Percentiles rank a stretch among this genome's conserved stretches.
Evolutionary conservation across 306 rosid species (phyloP).

Genomic region (Senna siamea): DNA sequence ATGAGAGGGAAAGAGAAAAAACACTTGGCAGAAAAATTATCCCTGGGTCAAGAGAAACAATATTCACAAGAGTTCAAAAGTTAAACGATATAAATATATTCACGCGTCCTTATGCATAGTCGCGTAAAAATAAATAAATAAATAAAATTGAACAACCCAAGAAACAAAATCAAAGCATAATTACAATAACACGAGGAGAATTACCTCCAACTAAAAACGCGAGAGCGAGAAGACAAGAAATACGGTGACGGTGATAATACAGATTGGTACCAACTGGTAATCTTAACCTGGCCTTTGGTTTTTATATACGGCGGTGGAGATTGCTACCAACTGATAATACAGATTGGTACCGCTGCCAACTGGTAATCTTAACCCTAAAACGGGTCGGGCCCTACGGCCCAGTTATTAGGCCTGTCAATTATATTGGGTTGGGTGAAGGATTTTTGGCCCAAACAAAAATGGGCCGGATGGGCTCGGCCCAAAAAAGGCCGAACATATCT

Average conservation of each 20-base stretch:
- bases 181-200: background rate
- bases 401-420: too few relatives aligned
- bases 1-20: background rate
- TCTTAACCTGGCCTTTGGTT: background rate
- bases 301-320: constrained; percentile 29
- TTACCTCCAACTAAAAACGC: background rate
- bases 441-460: too few relatives aligned
- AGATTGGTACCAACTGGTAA: background rate
- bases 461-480: too few relatives aligned
- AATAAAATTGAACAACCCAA: too few relatives aligned
- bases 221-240: background rate
- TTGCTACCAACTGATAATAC: too few relatives aligned
- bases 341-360: too few relatives aligned
- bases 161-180: constrained; percentile 6
- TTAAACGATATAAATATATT: background rate
- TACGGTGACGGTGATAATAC: background rate
- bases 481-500: too few relatives aligned
- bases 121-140: background rate
- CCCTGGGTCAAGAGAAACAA: background rate
- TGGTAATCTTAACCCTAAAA: too few relatives aligned
- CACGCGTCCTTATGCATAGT: background rate
- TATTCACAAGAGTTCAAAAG: too few relatives aligned
- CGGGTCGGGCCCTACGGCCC: too few relatives aligned
- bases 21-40: too few relatives aligned
- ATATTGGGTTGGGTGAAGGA: too few relatives aligned